Evolutionary conservation across 2,329 filamentous ascomycete species (phyloP).

Genomic region (Botrytis fabae): DNA sequence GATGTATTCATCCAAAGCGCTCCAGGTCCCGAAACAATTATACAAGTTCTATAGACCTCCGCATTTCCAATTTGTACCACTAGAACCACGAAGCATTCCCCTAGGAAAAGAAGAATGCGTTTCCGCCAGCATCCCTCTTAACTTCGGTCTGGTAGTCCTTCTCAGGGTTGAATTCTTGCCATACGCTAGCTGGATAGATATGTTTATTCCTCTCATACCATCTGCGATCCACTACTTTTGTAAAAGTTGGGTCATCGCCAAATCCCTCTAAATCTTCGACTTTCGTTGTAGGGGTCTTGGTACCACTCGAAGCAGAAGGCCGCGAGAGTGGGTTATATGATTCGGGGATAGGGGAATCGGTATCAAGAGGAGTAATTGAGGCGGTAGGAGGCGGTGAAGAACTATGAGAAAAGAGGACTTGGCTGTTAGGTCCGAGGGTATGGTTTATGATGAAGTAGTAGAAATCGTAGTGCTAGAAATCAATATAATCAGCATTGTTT

Average conservation of each 20-base stretch:
- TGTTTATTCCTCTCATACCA: slow-evolving; percentile 99
- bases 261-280: slow-evolving; percentile 67
- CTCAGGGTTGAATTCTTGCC: slow-evolving; percentile 91
- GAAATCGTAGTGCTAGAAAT: slow-evolving; percentile 84
- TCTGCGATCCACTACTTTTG: slow-evolving; percentile 91
- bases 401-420: slow-evolving; percentile 74
- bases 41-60: background rate
- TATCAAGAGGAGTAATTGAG: slow-evolving; percentile 21
- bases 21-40: background rate
- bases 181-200: slow-evolving; percentile 93
- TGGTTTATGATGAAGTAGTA: slow-evolving; percentile 96
- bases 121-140: slow-evolving; percentile 82
- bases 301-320: slow-evolving; percentile 31
- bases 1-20: background rate
- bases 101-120: slow-evolving; percentile 83
- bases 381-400: slow-evolving; percentile 43
- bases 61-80: background rate
- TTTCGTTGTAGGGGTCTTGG: slow-evolving; percentile 41
- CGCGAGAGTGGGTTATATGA: slow-evolving; percentile 45
- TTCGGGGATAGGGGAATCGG: slow-evolving; percentile 29
- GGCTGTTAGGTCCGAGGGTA: slow-evolving; percentile 69
- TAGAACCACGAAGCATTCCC: background rate
- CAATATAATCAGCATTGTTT: slow-evolving; percentile 31
- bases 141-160: slow-evolving; percentile 79
- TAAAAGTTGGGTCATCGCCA: slow-evolving; percentile 73